These are phyloP conservation scores for Neonectria magnoliae DNA, from an alignment of 2,329 filamentous ascomycete genomes.

Conservation along the genomic window DNA sequence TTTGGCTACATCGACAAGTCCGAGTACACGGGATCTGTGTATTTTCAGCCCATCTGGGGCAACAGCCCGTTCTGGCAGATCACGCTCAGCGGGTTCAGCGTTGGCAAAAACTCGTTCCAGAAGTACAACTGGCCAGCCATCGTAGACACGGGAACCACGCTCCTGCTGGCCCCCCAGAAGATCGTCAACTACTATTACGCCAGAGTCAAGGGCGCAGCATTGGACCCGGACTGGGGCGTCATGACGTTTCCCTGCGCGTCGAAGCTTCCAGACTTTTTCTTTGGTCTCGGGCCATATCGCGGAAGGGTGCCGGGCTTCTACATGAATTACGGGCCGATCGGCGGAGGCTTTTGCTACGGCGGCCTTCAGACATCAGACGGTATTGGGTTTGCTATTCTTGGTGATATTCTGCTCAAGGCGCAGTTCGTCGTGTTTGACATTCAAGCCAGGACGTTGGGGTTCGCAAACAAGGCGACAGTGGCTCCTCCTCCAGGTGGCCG, in stretches of 20 bases:
- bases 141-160: conserved; percentile 77
- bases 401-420: conserved; percentile 56
- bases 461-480: conserved; percentile 50
- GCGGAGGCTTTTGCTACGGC: conserved; percentile 47
- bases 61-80: conserved; percentile 71
- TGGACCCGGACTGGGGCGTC: conserved; percentile 59
- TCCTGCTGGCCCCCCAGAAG: conserved; percentile 65
- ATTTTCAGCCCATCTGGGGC: conserved; percentile 63
- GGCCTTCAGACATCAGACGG: conserved; percentile 51
- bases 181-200: conserved; percentile 69
- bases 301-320: conserved; percentile 50
- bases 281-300: conserved; percentile 48
- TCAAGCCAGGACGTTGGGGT: conserved; percentile 46
- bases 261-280: conserved; percentile 56
- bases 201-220: conserved; percentile 60
- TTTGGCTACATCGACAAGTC: conserved; percentile 62
- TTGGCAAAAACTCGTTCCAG: conserved; percentile 51
- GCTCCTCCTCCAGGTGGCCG: background rate
- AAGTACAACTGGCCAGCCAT: conserved; percentile 60
- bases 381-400: conserved; percentile 52
- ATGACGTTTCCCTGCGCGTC: conserved; percentile 67
- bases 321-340: conserved; percentile 49
- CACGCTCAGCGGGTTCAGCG: conserved; percentile 62
- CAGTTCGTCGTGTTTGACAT: conserved; percentile 56
- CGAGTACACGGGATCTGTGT: conserved; percentile 66